Evolutionary conservation across 192 early-diverging fungal species (phyloP), one percentile per base, ranked within the genome.

Genomic region (Diversispora eburnea): DNA sequence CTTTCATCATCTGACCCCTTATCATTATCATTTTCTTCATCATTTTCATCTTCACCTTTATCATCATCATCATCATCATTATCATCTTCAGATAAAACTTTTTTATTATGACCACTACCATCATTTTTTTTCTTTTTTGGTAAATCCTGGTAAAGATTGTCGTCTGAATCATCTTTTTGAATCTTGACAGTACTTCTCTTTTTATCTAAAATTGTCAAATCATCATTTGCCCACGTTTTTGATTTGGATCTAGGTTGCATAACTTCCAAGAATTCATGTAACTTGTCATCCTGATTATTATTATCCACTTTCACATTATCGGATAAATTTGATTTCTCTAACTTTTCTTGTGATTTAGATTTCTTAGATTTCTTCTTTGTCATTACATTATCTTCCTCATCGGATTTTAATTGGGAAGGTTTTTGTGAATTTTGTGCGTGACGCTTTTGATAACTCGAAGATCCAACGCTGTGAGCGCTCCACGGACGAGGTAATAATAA

Each of bases 201-300:
- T 73, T 56, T 10, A 81, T 84, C 39, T 83, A 82, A 10, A 78
- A 78, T 17, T 84, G 78, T 63, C n/a, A n/a, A 74, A 75, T 97
- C 95, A 67, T 99, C 95, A 80, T 99, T 97, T 4, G 90, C 88
- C 97, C 97, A 98, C 3, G 94, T 93, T 74, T 87, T 86, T 61
- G 86, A 85, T 25, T 83, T 86, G 1, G 89, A 84, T 39, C 95
- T 87, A 4, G 94, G 91, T 45, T 88, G 77, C 94, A 97, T 95
- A 9, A 96, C 92, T 73, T 94, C 89, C 76, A 97, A 77, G 76
- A 90, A 93, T 77, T 99, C 97, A 63, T 89, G 85, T 63, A 99
- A 87, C 71, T 93, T 90, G 13, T 91, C 87, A 77, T 99, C 92
- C 5, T 90, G 83, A 74, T 87, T 83, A 51, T 89, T 88, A 43